A percentile compares a stretch with the other conserved stretches of the same genome.
phyloP scores from a whole-genome alignment of 352 stramenopile genomes.

The Globisporangium abappressorium region DNA sequence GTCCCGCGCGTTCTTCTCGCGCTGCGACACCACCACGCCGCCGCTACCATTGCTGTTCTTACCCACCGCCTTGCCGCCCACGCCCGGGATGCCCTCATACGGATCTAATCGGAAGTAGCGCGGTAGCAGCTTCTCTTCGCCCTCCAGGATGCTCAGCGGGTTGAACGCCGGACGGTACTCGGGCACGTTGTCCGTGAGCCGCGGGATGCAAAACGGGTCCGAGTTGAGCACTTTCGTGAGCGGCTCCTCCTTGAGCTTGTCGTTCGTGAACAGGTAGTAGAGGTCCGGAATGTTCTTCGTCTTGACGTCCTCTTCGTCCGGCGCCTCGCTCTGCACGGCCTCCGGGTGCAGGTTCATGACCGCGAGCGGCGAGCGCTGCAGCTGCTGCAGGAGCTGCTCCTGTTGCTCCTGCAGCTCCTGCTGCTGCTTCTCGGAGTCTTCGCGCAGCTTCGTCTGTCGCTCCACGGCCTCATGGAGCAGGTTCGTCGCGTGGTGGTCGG shows the following conservation, averaged over 20 bases:
- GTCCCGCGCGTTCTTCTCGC: slow-evolving; percentile 11
- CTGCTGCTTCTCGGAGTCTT: slow-evolving; percentile 1
- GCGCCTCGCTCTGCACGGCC: slow-evolving; percentile 13
- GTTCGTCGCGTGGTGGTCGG: slow-evolving; percentile 16
- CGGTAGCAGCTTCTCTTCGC: slow-evolving; percentile 68
- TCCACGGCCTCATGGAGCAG: slow-evolving; percentile 20
- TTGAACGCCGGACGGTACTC: slow-evolving; percentile 72
- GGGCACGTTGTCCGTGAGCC: slow-evolving; percentile 66
- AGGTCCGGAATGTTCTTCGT: slow-evolving; percentile 39
- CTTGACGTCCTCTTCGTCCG: slow-evolving; percentile 15
- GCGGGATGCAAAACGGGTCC: slow-evolving; percentile 72
- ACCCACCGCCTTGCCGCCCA: neutral
- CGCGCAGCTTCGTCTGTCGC: slow-evolving; percentile 12
- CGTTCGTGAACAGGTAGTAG: slow-evolving; percentile 62
- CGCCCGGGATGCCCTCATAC: slow-evolving; percentile 20
- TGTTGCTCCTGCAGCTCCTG: slow-evolving; percentile 5
- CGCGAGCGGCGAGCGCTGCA: neutral
- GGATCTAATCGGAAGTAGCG: slow-evolving; percentile 59
- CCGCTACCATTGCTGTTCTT: neutral
- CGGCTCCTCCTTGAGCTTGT: slow-evolving; percentile 56
- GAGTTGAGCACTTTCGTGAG: slow-evolving; percentile 43
- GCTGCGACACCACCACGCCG: neutral
- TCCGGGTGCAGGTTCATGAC: slow-evolving; percentile 13
- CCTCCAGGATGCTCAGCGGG: slow-evolving; percentile 63
- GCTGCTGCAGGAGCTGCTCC: neutral